Percentiles rank a stretch among this genome's conserved stretches.
Evolutionary conservation across 2,329 filamentous ascomycete species (phyloP).

Genomic region (Coniosporium tulheliwenetii): DNA sequence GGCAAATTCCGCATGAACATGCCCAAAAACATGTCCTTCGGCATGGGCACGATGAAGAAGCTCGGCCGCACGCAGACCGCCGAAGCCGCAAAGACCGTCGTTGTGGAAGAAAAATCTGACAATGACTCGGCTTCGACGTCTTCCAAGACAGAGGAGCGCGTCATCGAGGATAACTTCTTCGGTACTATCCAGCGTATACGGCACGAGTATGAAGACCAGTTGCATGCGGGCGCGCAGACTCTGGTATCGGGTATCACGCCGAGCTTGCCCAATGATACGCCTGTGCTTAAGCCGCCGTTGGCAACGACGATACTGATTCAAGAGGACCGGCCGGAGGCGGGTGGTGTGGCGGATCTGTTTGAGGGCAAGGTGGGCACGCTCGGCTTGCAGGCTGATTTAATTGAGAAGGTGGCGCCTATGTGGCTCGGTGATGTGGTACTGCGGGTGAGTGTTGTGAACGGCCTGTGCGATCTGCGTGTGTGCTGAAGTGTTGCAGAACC

Average conservation of each 20-base stretch:
- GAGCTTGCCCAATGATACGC: constrained; percentile 57
- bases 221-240: constrained; percentile 22
- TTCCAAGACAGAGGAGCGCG: constrained; percentile 48
- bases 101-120: constrained; percentile 54
- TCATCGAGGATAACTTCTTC: constrained; percentile 59
- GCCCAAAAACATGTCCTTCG: constrained; percentile 59
- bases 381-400: constrained; percentile 60
- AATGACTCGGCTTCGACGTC: constrained; percentile 41
- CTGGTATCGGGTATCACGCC: constrained; percentile 53
- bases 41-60: constrained; percentile 51
- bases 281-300: constrained; percentile 55
- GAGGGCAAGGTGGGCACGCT: constrained; percentile 71
- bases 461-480: neutral
- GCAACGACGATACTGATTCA: constrained; percentile 49
- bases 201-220: constrained; percentile 54
- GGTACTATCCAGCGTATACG: constrained; percentile 60
- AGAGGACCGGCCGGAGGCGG: constrained; percentile 46
- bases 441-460: constrained; percentile 28
- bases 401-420: constrained; percentile 75
- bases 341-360: constrained; percentile 69
- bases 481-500: constrained; percentile 39
- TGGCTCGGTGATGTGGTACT: constrained; percentile 87
- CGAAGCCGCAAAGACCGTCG: constrained; percentile 36
- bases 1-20: constrained; percentile 65
- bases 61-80: constrained; percentile 53